phyloP scores from a whole-genome alignment of 2,329 filamentous ascomycete species.

The Catunica adiposa region DNA sequence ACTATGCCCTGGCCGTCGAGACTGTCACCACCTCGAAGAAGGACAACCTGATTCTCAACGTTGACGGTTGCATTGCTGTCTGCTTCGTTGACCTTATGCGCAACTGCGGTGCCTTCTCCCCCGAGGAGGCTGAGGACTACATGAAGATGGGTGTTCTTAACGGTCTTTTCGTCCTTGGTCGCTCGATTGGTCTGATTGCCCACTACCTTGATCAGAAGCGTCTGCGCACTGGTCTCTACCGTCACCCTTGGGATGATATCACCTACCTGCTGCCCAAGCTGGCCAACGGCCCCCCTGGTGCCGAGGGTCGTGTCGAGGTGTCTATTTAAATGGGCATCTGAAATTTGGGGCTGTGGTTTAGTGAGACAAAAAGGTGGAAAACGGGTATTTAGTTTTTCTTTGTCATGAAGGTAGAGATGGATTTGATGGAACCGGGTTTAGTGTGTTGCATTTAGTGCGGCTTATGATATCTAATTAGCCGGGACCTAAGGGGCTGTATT shows the following conservation, averaged over 20 bases:
- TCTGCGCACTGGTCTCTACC: constrained; percentile 93
- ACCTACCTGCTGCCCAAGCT: constrained; percentile 83
- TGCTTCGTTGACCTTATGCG: constrained; percentile 97
- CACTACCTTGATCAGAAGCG: constrained; percentile 99
- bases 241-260: constrained; percentile 98
- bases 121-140: constrained; percentile 97
- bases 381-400: background rate
- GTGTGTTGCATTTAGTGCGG: constrained; percentile 1
- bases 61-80: constrained; percentile 93
- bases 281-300: constrained; percentile 50
- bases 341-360: background rate
- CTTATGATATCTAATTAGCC: constrained; percentile 1
- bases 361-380: background rate
- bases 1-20: constrained; percentile 96
- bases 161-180: constrained; percentile 94
- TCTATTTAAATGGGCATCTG: constrained; percentile 40
- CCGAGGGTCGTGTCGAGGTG: constrained; percentile 81
- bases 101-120: constrained; percentile 92
- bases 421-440: constrained; percentile 14
- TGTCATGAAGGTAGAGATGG: background rate
- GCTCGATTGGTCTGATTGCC: constrained; percentile 96
- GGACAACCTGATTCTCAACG: constrained; percentile 99
- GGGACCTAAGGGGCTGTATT: constrained; percentile 4
- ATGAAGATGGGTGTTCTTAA: constrained; percentile 98
- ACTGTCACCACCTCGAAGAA: constrained; percentile 98